A percentile compares a stretch with the other conserved stretches of the same genome.
Conservation (phyloP, 2,329 filamentous ascomycete genomes). For the Ambrosiella xylebori region DNA sequence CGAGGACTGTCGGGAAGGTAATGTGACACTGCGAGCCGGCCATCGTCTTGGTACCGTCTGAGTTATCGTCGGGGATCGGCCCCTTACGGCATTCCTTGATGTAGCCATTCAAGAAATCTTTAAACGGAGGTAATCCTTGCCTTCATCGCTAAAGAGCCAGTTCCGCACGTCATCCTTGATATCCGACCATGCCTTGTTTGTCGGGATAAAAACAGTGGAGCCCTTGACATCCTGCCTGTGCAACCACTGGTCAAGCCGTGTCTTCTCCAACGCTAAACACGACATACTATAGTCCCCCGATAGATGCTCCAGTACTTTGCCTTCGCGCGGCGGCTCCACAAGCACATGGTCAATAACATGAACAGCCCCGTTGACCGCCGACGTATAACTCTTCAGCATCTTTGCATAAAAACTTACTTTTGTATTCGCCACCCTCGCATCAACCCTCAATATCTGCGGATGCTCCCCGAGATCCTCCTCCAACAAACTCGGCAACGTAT, state of each 20-base stretch:
- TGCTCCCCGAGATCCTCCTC: slow-evolving; percentile 43
- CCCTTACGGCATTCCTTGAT: slow-evolving; percentile 7
- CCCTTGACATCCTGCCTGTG: slow-evolving; percentile 38
- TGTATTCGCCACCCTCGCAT: slow-evolving; percentile 44
- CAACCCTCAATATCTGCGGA: slow-evolving; percentile 56
- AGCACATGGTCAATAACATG: slow-evolving; percentile 61
- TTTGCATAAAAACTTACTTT: slow-evolving; percentile 62
- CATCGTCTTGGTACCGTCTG: background rate
- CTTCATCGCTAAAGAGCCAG: slow-evolving; percentile 67
- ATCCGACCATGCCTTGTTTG: slow-evolving; percentile 61
- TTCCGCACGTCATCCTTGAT: slow-evolving; percentile 59
- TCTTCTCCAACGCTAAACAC: slow-evolving; percentile 55
- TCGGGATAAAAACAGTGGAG: slow-evolving; percentile 65
- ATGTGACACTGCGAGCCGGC: slow-evolving; percentile 10
- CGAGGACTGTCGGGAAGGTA: slow-evolving; percentile 38
- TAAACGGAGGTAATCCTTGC: slow-evolving; percentile 51
- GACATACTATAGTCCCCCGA: slow-evolving; percentile 66
- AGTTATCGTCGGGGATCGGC: slow-evolving; percentile 6
- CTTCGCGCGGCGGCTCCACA: slow-evolving; percentile 52
- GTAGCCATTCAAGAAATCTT: background rate
- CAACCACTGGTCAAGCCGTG: slow-evolving; percentile 46
- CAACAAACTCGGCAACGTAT: slow-evolving; percentile 58
- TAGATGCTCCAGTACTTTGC: slow-evolving; percentile 41
- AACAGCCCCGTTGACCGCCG: slow-evolving; percentile 57
- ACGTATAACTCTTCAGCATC: slow-evolving; percentile 50